Evolutionary conservation across 2,329 filamentous ascomycete species (phyloP), one percentile per base, ranked within the genome.

Genomic region (Monosporascus sp.): DNA sequence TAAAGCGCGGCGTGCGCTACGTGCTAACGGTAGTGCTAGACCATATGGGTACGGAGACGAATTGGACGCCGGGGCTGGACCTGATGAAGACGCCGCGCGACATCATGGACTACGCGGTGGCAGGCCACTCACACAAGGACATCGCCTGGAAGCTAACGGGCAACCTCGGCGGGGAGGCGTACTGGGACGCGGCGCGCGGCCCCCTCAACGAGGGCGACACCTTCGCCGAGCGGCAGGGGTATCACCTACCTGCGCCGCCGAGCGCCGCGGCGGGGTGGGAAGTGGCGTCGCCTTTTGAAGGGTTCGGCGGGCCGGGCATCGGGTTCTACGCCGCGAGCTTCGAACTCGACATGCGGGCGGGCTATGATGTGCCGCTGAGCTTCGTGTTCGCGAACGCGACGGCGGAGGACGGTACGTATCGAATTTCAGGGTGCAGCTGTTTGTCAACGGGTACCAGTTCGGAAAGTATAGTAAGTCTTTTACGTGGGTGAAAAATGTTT

Each of bases 401-500:
- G 43, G 43, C 54, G 31, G 36, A 57, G 2, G 43, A 50, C 1
- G 54, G 54, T 38, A 31, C 43, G 35, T 88, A 86, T 59, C 76
- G 87, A 31, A 31, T 5, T 31, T 31, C 9, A 31, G 27, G 15
- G 83, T 77, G 1, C 79, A 87, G 60, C 68, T 91, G 7, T 91
- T 81, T 63, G 82, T 91, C 49, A 91, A 91, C 61, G 88, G 88
- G 1, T 91, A 85, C 68, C 87, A 91, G 66, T 91, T 84, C 53
- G 77, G 77, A 7, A 72, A 74, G 52, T 73, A 74, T 48, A 68
- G 27, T 31, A 11, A 31, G 27, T 31, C 9, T 11, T 31, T 31
- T 1, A 11, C 9, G 8, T 31, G 8, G 24, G 8, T 7, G 3
- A 11, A 31, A 31, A 11, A 31, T 7, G 27, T 1, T 31, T 11